These are phyloP conservation scores for Penicillium malachiteum DNA, from an alignment of 495 filamentous ascomycete genomes.

Conservation along the genomic window DNA sequence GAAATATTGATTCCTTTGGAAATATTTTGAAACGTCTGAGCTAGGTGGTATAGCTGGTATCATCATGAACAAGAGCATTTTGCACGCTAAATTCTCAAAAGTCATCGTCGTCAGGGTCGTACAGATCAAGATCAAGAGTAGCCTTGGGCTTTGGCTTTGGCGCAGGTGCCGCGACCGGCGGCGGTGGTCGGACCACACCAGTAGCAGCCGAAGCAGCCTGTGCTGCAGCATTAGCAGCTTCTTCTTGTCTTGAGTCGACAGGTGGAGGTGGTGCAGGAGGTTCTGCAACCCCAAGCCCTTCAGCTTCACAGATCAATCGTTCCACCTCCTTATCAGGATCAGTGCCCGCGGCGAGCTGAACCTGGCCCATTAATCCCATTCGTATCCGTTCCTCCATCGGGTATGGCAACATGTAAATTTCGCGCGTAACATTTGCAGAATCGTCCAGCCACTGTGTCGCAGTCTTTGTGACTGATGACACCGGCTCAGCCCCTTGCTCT, in stretches of 20 bases:
- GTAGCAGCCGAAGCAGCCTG: conserved; percentile 33
- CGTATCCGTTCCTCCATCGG: conserved; percentile 50
- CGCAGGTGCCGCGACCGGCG: conserved; percentile 22
- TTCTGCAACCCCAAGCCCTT: conserved; percentile 36
- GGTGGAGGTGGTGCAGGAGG: conserved; percentile 20
- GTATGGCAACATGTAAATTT: conserved; percentile 47
- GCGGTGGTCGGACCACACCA: conserved; percentile 14
- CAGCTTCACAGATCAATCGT: conserved; percentile 41
- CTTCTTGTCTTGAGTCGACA: conserved; percentile 27
- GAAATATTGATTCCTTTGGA: background rate
- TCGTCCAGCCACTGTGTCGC: conserved; percentile 48
- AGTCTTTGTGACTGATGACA: conserved; percentile 43
- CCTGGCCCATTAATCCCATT: conserved; percentile 48
- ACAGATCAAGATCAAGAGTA: conserved; percentile 45
- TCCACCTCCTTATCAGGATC: conserved; percentile 45
- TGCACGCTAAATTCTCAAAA: background rate
- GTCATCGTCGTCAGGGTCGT: conserved; percentile 50
- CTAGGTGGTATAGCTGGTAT: conserved; percentile 17
- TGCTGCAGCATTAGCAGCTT: conserved; percentile 39
- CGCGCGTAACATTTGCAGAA: conserved; percentile 42
- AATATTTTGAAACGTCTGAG: background rate
- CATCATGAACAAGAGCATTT: conserved; percentile 13
- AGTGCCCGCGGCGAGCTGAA: conserved; percentile 38
- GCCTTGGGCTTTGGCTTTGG: conserved; percentile 39
- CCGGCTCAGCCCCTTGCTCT: conserved; percentile 30